These are phyloP conservation scores for Gaertneriomyces sp. DNA, from an alignment of 192 early-diverging fungal species.

Conservation along the genomic window DNA sequence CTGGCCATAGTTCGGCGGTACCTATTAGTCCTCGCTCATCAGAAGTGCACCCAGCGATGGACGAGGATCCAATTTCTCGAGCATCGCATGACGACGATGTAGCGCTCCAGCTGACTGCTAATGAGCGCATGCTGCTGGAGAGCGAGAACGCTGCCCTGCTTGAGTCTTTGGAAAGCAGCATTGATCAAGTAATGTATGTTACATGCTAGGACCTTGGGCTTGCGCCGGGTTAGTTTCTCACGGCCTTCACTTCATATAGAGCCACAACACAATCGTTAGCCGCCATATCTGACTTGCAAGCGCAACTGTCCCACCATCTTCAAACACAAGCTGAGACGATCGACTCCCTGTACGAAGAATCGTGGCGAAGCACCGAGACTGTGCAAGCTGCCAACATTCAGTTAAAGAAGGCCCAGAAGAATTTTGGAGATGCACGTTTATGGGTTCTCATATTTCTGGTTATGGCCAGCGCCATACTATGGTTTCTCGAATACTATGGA, in stretches of 20 bases:
- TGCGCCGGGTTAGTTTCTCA: neutral
- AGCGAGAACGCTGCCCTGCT: constrained; percentile 37
- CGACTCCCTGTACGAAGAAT: constrained; percentile 40
- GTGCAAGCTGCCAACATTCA: constrained; percentile 34
- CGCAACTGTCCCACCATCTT: constrained; percentile 34
- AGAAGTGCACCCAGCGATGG: neutral
- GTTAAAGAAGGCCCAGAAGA: constrained; percentile 29
- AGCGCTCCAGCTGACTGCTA: constrained; percentile 12
- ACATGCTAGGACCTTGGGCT: neutral
- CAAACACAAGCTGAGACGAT: constrained; percentile 38
- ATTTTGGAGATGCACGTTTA: constrained; percentile 35
- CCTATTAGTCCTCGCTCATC: neutral
- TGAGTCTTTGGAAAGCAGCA: constrained; percentile 33
- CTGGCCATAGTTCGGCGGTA: neutral
- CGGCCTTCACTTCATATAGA: constrained; percentile 11
- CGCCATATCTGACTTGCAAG: constrained; percentile 38
- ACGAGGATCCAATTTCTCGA: neutral
- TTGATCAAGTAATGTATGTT: constrained; percentile 43
- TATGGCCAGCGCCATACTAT: constrained; percentile 31
- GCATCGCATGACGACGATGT: constrained; percentile 30
- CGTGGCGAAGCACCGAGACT: constrained; percentile 31
- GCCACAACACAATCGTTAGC: constrained; percentile 37
- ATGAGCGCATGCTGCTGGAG: constrained; percentile 36
- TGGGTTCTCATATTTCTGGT: constrained; percentile 45
- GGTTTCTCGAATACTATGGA: constrained; percentile 44